phyloP scores from a whole-genome alignment of 164 flowering plant genomes.

The Aristolochia contorta region DNA sequence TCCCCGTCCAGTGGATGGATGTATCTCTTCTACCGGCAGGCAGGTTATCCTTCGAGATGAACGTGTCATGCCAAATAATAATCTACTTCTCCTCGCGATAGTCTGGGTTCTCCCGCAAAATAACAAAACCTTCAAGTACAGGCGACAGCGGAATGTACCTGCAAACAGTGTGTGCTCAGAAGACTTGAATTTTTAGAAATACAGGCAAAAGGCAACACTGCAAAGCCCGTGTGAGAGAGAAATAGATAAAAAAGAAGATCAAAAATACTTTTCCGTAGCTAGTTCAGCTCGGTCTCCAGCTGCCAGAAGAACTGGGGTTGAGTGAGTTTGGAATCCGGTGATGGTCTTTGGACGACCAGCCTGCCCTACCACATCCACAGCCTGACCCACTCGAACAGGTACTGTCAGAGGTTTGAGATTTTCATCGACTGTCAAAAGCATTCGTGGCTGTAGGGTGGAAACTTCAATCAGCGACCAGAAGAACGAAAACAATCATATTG shows the following conservation, averaged over 20 bases:
- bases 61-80: neutral
- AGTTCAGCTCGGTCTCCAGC: constrained; percentile 97
- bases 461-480: neutral
- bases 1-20: no score
- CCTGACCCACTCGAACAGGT: constrained; percentile 96
- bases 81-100: constrained; percentile 48
- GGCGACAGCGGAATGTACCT: constrained; percentile 83
- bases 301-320: constrained; percentile 91
- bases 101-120: constrained; percentile 89
- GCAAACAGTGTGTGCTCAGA: constrained; percentile 3
- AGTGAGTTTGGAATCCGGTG: constrained; percentile 96
- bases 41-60: no score
- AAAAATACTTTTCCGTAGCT: constrained; percentile 75
- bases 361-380: constrained; percentile 98
- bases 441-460: constrained; percentile 58
- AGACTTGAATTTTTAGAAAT: neutral
- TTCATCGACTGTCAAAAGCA: constrained; percentile 91
- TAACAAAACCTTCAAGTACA: constrained; percentile 91
- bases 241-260: neutral
- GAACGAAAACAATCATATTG: neutral
- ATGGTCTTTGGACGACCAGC: constrained; percentile 97
- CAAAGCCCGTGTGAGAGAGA: neutral
- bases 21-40: no score
- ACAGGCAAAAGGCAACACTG: neutral
- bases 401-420: constrained; percentile 78